These are phyloP conservation scores for Fraxinus nigra DNA, from an alignment of 305 asterid species.

Conservation along the genomic window DNA sequence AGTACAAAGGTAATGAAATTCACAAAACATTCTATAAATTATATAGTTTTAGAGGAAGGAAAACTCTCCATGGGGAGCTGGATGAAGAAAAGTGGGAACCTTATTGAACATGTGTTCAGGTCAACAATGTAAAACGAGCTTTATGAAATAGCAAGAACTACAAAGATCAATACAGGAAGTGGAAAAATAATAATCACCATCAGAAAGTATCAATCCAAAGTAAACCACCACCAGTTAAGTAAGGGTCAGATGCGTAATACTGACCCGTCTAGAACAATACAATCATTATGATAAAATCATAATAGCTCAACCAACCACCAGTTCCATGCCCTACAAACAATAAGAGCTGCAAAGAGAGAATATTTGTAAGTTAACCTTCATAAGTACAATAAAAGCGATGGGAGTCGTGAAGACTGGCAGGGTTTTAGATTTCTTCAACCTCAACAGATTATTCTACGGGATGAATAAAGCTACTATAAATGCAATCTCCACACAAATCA, in stretches of 20 bases:
- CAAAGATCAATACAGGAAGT: conserved; percentile 1
- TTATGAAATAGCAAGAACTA: not conserved
- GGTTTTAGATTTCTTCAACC: not conserved
- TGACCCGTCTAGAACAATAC: conserved; percentile 86
- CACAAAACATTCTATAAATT: not conserved
- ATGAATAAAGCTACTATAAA: conserved; percentile 9
- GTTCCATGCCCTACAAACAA: conserved; percentile 98
- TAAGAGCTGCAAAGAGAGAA: conserved; percentile 62
- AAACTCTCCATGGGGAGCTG: not conserved
- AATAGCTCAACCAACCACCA: conserved; percentile 98
- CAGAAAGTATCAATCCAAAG: conserved; percentile 6
- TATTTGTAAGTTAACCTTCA: conserved; percentile 12
- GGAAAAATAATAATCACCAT: conserved; percentile 1
- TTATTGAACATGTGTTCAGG: not conserved
- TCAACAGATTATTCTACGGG: conserved; percentile 5
- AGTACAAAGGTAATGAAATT: not conserved
- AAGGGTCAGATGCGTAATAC: conserved; percentile 26
- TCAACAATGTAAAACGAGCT: not conserved
- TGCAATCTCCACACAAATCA: not conserved
- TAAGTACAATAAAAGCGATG: conserved; percentile 7
- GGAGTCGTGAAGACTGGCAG: conserved; percentile 3
- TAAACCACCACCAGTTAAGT: conserved; percentile 7
- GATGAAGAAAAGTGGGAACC: not conserved
- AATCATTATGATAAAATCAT: conserved; percentile 89
- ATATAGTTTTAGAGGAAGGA: not conserved